Evolutionary conservation across 768 basidiomycete genomes (phyloP).

Genomic region (Holtermannia corniformis): DNA sequence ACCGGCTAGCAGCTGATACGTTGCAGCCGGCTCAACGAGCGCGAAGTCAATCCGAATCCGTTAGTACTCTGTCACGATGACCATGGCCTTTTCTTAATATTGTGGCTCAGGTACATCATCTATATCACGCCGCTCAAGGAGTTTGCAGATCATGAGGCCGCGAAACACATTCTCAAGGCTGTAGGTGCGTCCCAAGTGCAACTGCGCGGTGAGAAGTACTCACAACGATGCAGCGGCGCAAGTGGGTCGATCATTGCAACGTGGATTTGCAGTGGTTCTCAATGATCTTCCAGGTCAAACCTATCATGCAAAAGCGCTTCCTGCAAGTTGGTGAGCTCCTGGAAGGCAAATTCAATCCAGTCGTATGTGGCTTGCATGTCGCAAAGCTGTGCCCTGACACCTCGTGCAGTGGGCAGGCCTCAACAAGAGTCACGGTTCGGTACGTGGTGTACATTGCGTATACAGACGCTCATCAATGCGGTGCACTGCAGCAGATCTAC

Average conservation of each 20-base stretch:
- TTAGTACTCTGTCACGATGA: background rate
- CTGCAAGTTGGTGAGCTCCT: constrained; percentile 35
- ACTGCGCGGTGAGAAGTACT: background rate
- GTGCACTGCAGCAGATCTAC: background rate
- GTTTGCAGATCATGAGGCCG: constrained; percentile 15
- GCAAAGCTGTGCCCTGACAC: constrained; percentile 1
- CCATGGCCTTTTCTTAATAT: background rate
- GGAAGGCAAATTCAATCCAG: constrained; percentile 34
- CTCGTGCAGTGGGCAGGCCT: background rate
- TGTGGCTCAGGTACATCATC: background rate
- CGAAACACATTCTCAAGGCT: constrained; percentile 32
- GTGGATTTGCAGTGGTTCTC: background rate
- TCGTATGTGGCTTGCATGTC: constrained; percentile 13
- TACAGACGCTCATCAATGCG: background rate
- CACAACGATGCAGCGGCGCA: constrained; percentile 1
- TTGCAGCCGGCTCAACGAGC: background rate
- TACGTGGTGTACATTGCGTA: background rate
- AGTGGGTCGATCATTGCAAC: background rate
- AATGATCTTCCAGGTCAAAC: constrained; percentile 28
- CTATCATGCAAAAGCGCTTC: constrained; percentile 35
- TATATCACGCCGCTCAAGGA: background rate
- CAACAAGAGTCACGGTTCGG: background rate
- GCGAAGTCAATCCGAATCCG: background rate
- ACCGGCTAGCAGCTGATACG: background rate
- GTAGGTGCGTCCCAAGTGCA: constrained; percentile 20